Evolutionary conservation across 495 filamentous ascomycete species (phyloP), one percentile per base, ranked within the genome.

Genomic region (Darksidea phi): DNA sequence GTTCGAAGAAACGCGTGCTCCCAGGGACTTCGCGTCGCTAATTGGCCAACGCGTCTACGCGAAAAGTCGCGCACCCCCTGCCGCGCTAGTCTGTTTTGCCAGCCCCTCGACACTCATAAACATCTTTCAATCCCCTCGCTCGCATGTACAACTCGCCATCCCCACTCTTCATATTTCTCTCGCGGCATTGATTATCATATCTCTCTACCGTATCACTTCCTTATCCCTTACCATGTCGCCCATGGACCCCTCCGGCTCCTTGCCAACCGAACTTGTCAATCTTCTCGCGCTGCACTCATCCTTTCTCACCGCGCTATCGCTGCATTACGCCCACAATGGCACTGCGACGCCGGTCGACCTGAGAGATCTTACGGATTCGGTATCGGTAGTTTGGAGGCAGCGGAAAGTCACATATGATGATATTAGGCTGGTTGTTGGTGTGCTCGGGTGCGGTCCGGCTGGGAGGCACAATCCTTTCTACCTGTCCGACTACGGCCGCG

Each of bases 281-380:
- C 76, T 88, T 46, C 71, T 84, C 53, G 71, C 78, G 50, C 73
- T 87, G 5, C 78, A 86, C 64, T 70, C 77, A 26, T 74, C 82
- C 48, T 82, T 87, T 55, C 76, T 86, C 56, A 80, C 79, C 47
- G 78, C 84, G 18, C 71, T 86, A 18, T 80, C 76, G 18, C 69
- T 86, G 51, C 80, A 86, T 57, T 79, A 79, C 57, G 84, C 83
- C 0, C 87, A 90, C 74, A 82, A 88, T 74, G 84, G 86, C 65
- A 74, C 76, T 8, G 68, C 77, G 37, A 78, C 80, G 0, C 84
- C 86, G 10, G 78, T 78, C 37, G 84, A 88, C 67, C 64, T 88
- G 26, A 76, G 76, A n/a, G 70, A 67, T 1, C 72, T 89, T 6
- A 79, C 75, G 37, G 78, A 80, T 4, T 76, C 78, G 56, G 74